A percentile compares a stretch with the other conserved stretches of the same genome.
Evolutionary conservation across 352 stramenopile species (phyloP).

Genomic region (Globisporangium lucens): DNA sequence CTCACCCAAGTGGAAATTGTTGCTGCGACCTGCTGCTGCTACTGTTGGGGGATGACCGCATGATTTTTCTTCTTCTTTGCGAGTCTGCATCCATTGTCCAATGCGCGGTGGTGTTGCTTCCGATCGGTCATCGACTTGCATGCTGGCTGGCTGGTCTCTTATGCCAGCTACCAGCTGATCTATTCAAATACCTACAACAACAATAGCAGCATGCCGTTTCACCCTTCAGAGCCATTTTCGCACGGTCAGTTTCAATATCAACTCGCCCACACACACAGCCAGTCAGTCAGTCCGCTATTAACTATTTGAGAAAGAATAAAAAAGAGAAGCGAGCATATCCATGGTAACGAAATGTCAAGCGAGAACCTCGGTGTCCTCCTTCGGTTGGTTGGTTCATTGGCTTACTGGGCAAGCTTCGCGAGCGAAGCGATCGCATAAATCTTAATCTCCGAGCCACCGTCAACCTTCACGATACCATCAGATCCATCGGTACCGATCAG

Average conservation of each 20-base stretch:
- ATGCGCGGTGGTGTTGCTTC: slow-evolving; percentile 5
- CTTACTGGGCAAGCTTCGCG: slow-evolving; percentile 83
- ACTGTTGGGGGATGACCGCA: too few species aligned
- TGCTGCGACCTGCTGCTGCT: slow-evolving; percentile 15
- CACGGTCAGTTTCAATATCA: slow-evolving; percentile 7
- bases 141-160: background rate
- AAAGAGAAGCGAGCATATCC: background rate
- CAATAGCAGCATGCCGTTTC: slow-evolving; percentile 10
- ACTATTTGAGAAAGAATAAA: slow-evolving; percentile 11
- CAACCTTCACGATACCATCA: slow-evolving; percentile 88
- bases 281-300: slow-evolving; percentile 5
- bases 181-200: background rate
- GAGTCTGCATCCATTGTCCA: slow-evolving; percentile 1
- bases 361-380: slow-evolving; percentile 4
- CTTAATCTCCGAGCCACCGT: slow-evolving; percentile 87
- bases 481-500: slow-evolving; percentile 85
- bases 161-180: background rate
- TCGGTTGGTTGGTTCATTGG: background rate
- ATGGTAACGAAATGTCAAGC: slow-evolving; percentile 3
- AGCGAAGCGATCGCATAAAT: slow-evolving; percentile 83
- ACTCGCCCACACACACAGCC: background rate
- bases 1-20: slow-evolving; percentile 41
- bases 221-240: background rate
- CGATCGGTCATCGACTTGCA: slow-evolving; percentile 14
- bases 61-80: slow-evolving; percentile 16